Conservation (phyloP, 768 basidiomycete genomes). For the Tylopilus sp. region DNA sequence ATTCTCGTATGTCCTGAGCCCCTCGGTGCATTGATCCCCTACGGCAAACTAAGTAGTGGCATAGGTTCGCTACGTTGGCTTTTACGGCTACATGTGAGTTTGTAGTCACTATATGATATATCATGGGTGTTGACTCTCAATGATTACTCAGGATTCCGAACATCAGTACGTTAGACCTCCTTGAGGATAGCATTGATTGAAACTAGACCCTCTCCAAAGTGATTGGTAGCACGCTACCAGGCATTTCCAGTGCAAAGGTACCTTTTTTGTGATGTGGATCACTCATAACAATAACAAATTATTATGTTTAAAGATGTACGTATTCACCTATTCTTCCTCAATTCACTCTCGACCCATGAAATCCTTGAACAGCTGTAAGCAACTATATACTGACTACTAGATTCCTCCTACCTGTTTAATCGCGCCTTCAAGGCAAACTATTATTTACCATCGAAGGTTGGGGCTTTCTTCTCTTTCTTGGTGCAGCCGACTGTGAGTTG, state of each 20-base stretch:
- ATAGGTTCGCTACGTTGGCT: neutral
- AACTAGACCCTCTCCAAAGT: neutral
- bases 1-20: neutral
- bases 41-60: neutral
- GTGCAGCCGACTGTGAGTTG: neutral
- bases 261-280: neutral
- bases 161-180: neutral
- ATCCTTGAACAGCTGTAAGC: constrained; percentile 1
- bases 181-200: neutral
- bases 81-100: neutral
- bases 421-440: neutral
- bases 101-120: neutral
- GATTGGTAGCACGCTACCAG: constrained; percentile 1
- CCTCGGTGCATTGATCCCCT: neutral
- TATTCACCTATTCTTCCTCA: neutral
- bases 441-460: neutral
- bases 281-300: neutral
- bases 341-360: neutral
- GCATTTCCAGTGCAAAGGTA: constrained; percentile 1
- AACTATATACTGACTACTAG: neutral
- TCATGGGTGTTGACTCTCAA: neutral
- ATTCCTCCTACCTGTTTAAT: neutral
- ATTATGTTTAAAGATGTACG: neutral
- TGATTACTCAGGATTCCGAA: neutral
- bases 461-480: neutral